Evolutionary conservation across 140 eudicot genomes (phyloP), one percentile per base, ranked within the genome.

Genomic region (Senecio squalidus): DNA sequence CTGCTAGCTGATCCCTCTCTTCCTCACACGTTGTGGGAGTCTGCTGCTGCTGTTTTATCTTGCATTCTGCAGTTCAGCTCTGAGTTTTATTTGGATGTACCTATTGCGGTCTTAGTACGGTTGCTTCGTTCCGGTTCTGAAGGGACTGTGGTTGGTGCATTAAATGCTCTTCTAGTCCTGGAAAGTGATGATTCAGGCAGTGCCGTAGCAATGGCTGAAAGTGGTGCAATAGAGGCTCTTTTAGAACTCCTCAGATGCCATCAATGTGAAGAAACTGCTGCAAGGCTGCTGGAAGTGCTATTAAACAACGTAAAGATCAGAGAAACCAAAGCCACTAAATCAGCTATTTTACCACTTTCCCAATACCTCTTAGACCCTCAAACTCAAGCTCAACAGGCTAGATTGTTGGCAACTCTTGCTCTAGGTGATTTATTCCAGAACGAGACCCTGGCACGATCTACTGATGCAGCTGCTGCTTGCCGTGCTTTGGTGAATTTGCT

Each of bases 321-420:
- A 64, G 99, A 93, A 58, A 75, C 96, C 3, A 84, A 85, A 75
- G 94, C 76, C n/a, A 82, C 94, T 6, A 88, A 84, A 48, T 66
- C 95, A 9, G 99, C 99, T 0, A 82, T 93, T 51, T 29, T 84
- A 59, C 99, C 99, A 7, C 55, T 93, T 31, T 93, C 96, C 4
- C 95, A 93, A 58, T 88, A 93, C 71, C 99, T 93, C 29, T 76
- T 93, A 80, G 99, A 93, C 54, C 96, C 96, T 52, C 96, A 93
- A 73, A 84, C 94, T 22, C 99, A 93, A 74, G 95, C 88, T 64
- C 99, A 88, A 64, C 96, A 93, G 62, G 99, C 95, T 17, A 80
- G 99, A 48, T 68, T 93, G 34, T 64, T 93, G 65, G 96, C 96
- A 39, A 84, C 99, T 17, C 94, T 93, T 59, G 96, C 99, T 47